Base-by-base conservation (phyloP, 1,284 basidiomycete genomes). In the Microbotryum lychnidis-dioicae region DNA sequence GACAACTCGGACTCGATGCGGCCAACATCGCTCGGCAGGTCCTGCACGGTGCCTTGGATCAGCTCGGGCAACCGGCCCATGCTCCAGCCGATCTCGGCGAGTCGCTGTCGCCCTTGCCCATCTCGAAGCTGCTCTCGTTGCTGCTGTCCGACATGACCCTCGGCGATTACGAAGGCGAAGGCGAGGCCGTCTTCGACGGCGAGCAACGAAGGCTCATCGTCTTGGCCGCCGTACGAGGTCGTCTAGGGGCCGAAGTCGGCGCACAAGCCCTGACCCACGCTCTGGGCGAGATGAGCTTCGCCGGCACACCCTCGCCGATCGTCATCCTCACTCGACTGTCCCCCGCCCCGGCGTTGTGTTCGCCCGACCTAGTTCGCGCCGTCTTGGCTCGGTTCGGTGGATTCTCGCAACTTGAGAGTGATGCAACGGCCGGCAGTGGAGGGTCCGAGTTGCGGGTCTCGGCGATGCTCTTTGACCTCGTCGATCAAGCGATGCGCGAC, bases 61-160 rank as follows among this genome's bases (percentile, higher is more conserved):
- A 68, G 47, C 61, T 71, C 62, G 27, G 65, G 45, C 37, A 57
- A 61, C 58, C 70, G 60, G 58, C 71, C 3, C 10, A 42, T 8
- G 37, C 86, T 16, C 83, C 83, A 27, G 87, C 88, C 70, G 87
- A 91, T 75, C 82, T 87, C 70, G 84, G 84, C 47, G 88, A 90
- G 75, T 42, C 37, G 37, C 78, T 91, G 60, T 82, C 81, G 29
- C 84, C 84, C 21, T 80, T 80, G 58, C 87, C 90, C 71, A 79
- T 87, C 60, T 82, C 84, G 62, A 87, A 87, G 76, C 79, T 92
- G 69, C 81, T 91, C 77, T 80, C 84, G 58, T 87, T 89, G 74
- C 79, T 92, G 62, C 80, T 92, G 64, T 85, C 81, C 46, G 83
- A 87, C 61, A 27, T 65, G 7, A 50, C 57, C 48, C 37, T 72